Evolutionary conservation across 2,329 filamentous ascomycete species (phyloP).

Genomic region (Didymella lethalis): DNA sequence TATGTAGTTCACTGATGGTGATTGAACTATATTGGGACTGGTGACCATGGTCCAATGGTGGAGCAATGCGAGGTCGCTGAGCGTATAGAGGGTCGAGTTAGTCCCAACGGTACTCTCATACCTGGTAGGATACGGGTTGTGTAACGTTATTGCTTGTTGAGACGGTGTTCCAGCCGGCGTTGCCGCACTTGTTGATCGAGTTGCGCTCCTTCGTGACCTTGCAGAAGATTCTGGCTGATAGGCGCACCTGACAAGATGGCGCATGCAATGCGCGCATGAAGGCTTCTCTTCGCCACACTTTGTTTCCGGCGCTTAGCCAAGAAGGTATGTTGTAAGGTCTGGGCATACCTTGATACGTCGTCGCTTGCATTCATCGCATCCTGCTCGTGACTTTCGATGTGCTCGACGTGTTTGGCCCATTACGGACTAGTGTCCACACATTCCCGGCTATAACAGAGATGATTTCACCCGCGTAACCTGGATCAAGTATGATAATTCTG

Average conservation of each 20-base stretch:
- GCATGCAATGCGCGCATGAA: constrained; percentile 21
- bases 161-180: background rate
- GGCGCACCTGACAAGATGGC: constrained; percentile 18
- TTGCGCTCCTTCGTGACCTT: constrained; percentile 1
- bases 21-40: constrained; percentile 22
- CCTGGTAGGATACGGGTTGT: constrained; percentile 1
- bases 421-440: constrained; percentile 2
- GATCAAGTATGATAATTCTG: background rate
- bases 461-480: background rate
- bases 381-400: constrained; percentile 30
- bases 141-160: background rate
- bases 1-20: constrained; percentile 21
- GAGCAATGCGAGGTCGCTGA: constrained; percentile 27
- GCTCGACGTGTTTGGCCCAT: constrained; percentile 24
- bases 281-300: constrained; percentile 28
- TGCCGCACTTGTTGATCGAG: background rate
- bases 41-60: constrained; percentile 31
- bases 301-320: background rate
- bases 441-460: too few species aligned
- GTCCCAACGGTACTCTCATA: constrained; percentile 5
- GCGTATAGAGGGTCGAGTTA: constrained; percentile 14
- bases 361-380: constrained; percentile 31
- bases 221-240: constrained; percentile 4
- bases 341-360: constrained; percentile 32
- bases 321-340: too few species aligned